phyloP scores from a whole-genome alignment of 768 basidiomycete genomes.

The Naganishia onofrii region DNA sequence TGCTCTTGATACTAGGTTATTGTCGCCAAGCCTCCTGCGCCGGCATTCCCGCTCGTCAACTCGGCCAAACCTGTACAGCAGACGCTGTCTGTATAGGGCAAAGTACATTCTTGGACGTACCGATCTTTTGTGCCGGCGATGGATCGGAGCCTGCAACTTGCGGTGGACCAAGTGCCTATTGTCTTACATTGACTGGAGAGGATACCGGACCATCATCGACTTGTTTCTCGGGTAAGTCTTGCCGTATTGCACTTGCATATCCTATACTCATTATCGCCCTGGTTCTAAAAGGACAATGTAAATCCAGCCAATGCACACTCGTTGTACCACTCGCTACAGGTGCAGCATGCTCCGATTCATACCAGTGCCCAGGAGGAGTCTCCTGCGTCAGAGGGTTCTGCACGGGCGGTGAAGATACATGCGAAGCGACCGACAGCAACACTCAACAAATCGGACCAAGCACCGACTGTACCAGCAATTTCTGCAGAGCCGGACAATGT shows the following conservation, averaged over 20 bases:
- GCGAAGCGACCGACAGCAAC: conserved; percentile 8
- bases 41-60: neutral
- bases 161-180: neutral
- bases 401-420: conserved; percentile 14
- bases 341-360: neutral
- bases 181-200: neutral
- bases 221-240: neutral
- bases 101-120: neutral
- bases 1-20: neutral
- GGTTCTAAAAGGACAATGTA: neutral
- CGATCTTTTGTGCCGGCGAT: neutral
- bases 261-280: neutral
- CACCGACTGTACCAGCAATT: conserved; percentile 8
- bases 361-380: neutral
- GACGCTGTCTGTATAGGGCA: neutral
- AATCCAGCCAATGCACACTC: neutral
- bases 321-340: too few relatives aligned
- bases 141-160: neutral
- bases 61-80: neutral
- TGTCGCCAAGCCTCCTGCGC: neutral
- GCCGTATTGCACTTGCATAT: neutral
- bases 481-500: neutral
- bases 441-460: neutral
- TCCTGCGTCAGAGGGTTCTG: conserved; percentile 10
- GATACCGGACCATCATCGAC: neutral